Percentiles rank a stretch among this genome's conserved stretches.
phyloP scores from a whole-genome alignment of 2,329 filamentous ascomycete species.

The Exophiala calicioides region DNA sequence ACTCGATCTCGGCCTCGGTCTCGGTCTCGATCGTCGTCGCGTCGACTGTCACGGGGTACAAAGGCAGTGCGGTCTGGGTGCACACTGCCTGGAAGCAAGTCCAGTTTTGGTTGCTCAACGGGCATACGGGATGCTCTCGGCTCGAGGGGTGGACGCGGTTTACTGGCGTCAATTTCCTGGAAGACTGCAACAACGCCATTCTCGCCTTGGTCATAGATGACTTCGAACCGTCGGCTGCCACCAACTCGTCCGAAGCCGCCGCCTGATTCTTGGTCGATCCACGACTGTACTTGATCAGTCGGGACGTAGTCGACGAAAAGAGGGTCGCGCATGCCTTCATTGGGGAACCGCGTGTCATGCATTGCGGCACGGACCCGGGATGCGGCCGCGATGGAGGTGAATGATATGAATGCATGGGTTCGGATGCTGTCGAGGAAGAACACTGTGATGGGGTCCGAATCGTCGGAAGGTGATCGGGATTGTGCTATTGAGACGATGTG shows the following conservation, averaged over 20 bases:
- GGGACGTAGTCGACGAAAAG: slow-evolving; percentile 91
- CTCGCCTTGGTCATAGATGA: slow-evolving; percentile 64
- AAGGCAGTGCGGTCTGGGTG: slow-evolving; percentile 25
- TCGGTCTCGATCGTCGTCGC: slow-evolving; percentile 12
- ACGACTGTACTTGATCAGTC: slow-evolving; percentile 67
- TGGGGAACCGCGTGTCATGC: slow-evolving; percentile 80
- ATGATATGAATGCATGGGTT: slow-evolving; percentile 81
- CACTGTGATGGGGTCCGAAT: slow-evolving; percentile 60
- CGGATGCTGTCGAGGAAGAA: slow-evolving; percentile 84
- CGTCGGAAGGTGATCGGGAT: slow-evolving; percentile 50
- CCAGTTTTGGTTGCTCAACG: slow-evolving; percentile 11
- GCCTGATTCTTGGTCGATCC: slow-evolving; percentile 70
- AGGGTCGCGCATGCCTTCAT: slow-evolving; percentile 78
- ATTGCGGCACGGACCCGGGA: slow-evolving; percentile 73
- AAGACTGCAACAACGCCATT: slow-evolving; percentile 61
- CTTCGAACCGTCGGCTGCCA: slow-evolving; percentile 65
- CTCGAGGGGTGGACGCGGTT: slow-evolving; percentile 10
- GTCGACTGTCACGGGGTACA: slow-evolving; percentile 5
- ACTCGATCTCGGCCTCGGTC: slow-evolving; percentile 19
- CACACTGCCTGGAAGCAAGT: slow-evolving; percentile 9
- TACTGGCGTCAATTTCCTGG: slow-evolving; percentile 46
- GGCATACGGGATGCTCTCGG: slow-evolving; percentile 14
- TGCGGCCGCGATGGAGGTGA: slow-evolving; percentile 69
- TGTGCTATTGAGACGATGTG: slow-evolving; percentile 71
- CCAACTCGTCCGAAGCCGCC: slow-evolving; percentile 39